Evolutionary conservation across 805 yeast species (phyloP).

Genomic region (Wickerhamiella nectarea): DNA sequence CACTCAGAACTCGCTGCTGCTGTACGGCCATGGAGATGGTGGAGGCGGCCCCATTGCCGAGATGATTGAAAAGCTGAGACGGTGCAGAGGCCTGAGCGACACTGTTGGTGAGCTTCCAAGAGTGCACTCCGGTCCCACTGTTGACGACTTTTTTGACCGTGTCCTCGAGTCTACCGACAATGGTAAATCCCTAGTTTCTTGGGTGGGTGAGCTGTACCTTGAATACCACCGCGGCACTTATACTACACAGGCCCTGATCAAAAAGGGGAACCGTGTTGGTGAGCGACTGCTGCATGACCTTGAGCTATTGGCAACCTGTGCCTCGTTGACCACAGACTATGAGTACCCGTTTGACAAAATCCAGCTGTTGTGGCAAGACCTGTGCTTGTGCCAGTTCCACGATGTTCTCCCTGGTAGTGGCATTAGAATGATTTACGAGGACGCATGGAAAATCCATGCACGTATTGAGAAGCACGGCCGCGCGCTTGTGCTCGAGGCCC

Average conservation of each 20-base stretch:
- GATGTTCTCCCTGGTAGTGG: conserved; percentile 97
- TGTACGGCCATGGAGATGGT: conserved; percentile 94
- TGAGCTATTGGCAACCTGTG: conserved; percentile 72
- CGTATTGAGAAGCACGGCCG: conserved; percentile 41
- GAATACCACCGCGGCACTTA: conserved; percentile 97
- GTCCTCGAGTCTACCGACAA: conserved; percentile 47
- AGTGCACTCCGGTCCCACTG: conserved; percentile 61
- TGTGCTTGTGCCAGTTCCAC: conserved; percentile 85
- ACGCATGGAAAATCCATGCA: conserved; percentile 66
- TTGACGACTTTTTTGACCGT: conserved; percentile 66
- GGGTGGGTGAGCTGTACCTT: conserved; percentile 88
- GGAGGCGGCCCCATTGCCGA: conserved; percentile 97
- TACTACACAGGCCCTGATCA: conserved; percentile 82
- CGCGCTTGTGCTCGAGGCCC: conserved; percentile 38
- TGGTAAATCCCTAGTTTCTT: conserved; percentile 61
- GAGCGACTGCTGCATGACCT: conserved; percentile 74
- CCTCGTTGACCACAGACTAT: conserved; percentile 40
- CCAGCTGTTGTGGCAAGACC: conserved; percentile 71
- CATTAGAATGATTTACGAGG: conserved; percentile 87
- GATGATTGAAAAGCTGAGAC: conserved; percentile 82
- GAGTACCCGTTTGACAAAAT: conserved; percentile 60
- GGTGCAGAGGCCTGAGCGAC: conserved; percentile 78
- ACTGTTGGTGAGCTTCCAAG: conserved; percentile 54
- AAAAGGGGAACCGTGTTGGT: conserved; percentile 60
- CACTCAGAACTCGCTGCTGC: conserved; percentile 65